These are phyloP conservation scores for Penicillium egyptiacum DNA, from an alignment of 495 filamentous ascomycete genomes.

Conservation along the genomic window DNA sequence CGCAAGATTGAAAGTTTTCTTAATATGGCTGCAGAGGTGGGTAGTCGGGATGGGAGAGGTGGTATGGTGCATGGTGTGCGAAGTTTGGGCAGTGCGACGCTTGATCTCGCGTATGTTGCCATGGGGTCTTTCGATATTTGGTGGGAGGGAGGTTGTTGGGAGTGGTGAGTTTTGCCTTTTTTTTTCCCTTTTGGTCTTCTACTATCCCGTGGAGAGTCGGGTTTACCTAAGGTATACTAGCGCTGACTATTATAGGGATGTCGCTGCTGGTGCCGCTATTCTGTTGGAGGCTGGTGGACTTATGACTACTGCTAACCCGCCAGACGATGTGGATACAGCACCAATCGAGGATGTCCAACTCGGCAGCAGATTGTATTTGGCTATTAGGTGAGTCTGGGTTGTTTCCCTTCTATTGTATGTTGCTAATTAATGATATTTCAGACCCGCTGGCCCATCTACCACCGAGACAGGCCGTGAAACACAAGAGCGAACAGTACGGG, in stretches of 20 bases:
- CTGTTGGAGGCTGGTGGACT: conserved; percentile 61
- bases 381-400: conserved; percentile 50
- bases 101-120: conserved; percentile 57
- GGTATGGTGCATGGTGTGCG: conserved; percentile 60
- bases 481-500: conserved; percentile 65
- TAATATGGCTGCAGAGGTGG: conserved; percentile 66
- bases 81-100: conserved; percentile 61
- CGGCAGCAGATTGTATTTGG: conserved; percentile 64
- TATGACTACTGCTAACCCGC: conserved; percentile 66
- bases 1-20: conserved; percentile 69
- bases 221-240: background rate
- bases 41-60: conserved; percentile 58
- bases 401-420: background rate
- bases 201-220: background rate
- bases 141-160: conserved; percentile 62
- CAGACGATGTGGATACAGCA: conserved; percentile 51
- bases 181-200: background rate
- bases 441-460: conserved; percentile 60
- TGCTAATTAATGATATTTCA: conserved; percentile 19
- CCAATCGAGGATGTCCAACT: conserved; percentile 57
- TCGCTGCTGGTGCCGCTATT: conserved; percentile 57
- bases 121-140: conserved; percentile 59
- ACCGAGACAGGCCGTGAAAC: conserved; percentile 60
- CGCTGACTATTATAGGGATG: conserved; percentile 42
- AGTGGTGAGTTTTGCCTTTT: conserved; percentile 42